Base-by-base conservation (phyloP, 768 basidiomycete species). In the Strobilomyces confusus region DNA sequence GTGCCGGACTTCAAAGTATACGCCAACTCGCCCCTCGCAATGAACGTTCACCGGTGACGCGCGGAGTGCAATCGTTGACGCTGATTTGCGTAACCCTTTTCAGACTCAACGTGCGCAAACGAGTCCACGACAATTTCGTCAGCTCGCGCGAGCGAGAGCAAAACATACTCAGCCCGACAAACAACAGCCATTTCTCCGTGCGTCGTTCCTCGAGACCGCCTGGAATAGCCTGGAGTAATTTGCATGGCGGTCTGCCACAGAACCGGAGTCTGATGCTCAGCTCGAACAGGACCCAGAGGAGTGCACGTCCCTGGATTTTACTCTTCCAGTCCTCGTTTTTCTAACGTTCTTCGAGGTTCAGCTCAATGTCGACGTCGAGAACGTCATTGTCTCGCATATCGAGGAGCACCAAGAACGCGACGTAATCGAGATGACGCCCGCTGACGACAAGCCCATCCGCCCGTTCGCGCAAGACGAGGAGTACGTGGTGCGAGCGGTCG, bases 21-120 rank as follows among this genome's bases (percentile, higher is more conserved):
- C 9, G 69, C 69, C 1, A 70, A 72, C 49, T 70, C 70, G 7
- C 57, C 72, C 9, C 70, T 70, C 8, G 69, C 70, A 8, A 70
- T 70, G 70, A 72, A 26, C 4, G 66, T 13, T 20, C n/a, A 12
- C 48, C 20, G 6, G 8, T n/a, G 4, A 51, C 19, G 7, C 22
- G 48, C 7, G 3, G 8, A 15, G 26, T 26, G 26, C 26, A 26
- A 26, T 15, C 37, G n/a, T 48, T 7, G 4, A 4, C 2, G 1
- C 14, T 34, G 17, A 45, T 0, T 19, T 12, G 26, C 26, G 26
- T 26, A 23, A 52, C 17, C 36, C 5, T 2, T 37, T 9, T 43
- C 22, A 69, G 68, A 30, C 40, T 69, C 0, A 69, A 69, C 44
- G 69, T 62, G 22, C 68, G 69, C 12, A 69, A 64, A 36, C 63